Evolutionary conservation across 2,329 filamentous ascomycete genomes (phyloP), one percentile per base, ranked within the genome.

Genomic region (Escovopsis sp.): DNA sequence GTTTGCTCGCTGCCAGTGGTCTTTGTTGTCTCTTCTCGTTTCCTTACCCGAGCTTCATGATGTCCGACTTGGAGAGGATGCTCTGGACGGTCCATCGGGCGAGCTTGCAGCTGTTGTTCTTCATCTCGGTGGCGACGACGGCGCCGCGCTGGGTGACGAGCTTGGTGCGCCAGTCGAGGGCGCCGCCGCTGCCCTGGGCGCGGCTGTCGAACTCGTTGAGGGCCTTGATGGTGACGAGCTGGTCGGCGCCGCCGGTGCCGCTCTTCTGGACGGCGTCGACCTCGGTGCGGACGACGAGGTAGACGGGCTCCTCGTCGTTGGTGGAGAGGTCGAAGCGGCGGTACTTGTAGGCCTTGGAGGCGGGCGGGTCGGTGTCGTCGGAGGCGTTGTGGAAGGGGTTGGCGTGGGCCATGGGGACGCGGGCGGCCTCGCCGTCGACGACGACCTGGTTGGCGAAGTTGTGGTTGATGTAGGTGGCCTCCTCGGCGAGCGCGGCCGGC

Each of bases 71-170:
- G 57, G 88, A 87, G 39, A 98, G 75, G 53, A 98, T 94, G 54
- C 81, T 84, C 69, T 98, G 90, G 30, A 88, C 85, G 23, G 90
- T 94, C 90, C 90, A 98, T 57, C 90, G 72, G 39, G 90, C 90
- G 43, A 98, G 78, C 70, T 98, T 98, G 80, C 85, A 93, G 55
- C 78, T 86, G 74, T 98, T 98, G 76, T 98, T 98, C 83, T 98
- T 98, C 90, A 98, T 98, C 68, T 98, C 90, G 11, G 90, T 98
- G 15, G 90, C 90, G 18, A 98, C 82, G 30, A 98, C 88, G 38
- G 90, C 90, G 76, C 90, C 90, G 52, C 90, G 81, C 67, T 94
- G 87, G 49, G 79, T 85, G 44, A 83, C 81, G 41, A 98, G 74
- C 73, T 98, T 98, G 47, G 78, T 80, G 57, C 90, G 75, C 90